Base-by-base conservation (phyloP, 2,329 filamentous ascomycete genomes). In the Conoideocrella luteorostrata region DNA sequence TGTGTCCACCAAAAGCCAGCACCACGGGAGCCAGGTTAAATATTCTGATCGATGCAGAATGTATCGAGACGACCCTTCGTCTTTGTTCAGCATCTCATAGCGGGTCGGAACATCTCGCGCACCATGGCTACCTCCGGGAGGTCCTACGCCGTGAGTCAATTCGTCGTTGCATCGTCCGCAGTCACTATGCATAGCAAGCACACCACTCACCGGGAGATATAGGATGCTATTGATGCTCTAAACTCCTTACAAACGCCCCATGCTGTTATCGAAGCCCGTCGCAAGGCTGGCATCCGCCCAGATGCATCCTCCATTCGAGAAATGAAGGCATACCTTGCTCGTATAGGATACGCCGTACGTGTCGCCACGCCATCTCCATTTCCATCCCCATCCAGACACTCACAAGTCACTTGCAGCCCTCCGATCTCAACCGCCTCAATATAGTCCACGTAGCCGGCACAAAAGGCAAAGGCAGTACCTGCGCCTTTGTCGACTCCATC, bases 171-270 rank as follows among this genome's bases (percentile, higher is more conserved):
- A n/a, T n/a, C n/a, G n/a, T n/a, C n/a, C n/a, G n/a, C n/a, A n/a
- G n/a, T n/a, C 24, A n/a, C 5, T 32, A 24, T 18, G 4, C n/a
- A 13, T 20, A 45, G 35, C 22, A 20, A 46, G 29, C 15, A 34
- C 21, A 23, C 28, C 44, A 33, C 7, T 21, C 29, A 12, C 18
- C 32, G 30, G n/a, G n/a, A n/a, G n/a, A n/a, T 12, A 2, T 52
- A 95, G 88, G 88, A 93, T 62, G 93, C 91, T 38, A 82, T 97
- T 50, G 72, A 81, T 53, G 80, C 86, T 30, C 78, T 97, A 58
- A 97, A 97, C 65, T 85, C 87, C 35, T 80, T 97, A 40, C 93
- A 98, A 64, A 88, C 86, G 33, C 94, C 95, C 41, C 91, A 84
- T 60, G 78, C 84, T 39, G 77, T 88, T 41, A 77, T 96, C 15